Evolutionary conservation across 306 rosid genomes (phyloP), one percentile per base, ranked within the genome.

Genomic region (Datisca glomerata): DNA sequence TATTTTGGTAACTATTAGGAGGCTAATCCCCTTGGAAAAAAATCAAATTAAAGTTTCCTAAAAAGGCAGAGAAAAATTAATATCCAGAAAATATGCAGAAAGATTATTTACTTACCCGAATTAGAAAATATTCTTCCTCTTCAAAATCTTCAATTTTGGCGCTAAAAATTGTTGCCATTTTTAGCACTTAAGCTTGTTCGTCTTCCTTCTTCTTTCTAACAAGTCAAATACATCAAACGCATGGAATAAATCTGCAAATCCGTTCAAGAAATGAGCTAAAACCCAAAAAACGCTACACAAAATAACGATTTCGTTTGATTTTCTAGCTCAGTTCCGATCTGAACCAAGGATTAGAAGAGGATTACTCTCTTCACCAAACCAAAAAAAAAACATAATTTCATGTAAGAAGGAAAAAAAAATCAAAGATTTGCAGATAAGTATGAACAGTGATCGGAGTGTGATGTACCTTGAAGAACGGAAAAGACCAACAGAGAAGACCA

Each of bases 151-250:
- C 45, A 36, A 31, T 19, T 48, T 42, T n/a, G n/a, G n/a, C n/a
- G n/a, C n/a, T n/a, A n/a, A n/a, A 27, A 33, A 24, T 40, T 51
- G 24, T 51, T 51, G 12, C 57, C 57, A 51, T 51, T 36, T 38
- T 39, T 45, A 24, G 57, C 54, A 12, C 42, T 32, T 5, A 14
- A 7, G 29, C 8, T 39, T 23, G 16, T 12, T 29, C 39, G 12
- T 24, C 14, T 18, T 47, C 28, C 1, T 28, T n/a, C 41, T 38
- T 29, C 33, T 48, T 31, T 32, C 21, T 42, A 48, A 47, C 39
- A 11, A 29, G 40, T n/a, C n/a, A n/a, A n/a, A n/a, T n/a, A n/a
- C n/a, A 48, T 27, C 8, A 48, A 20, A 33, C 14, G 18, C 8
- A 41, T n/a, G 14, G 34, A 12, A 4, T 13, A 3, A 48, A 48